Evolutionary conservation across 129 eudicot species (phyloP).

Genomic region (Mikania micrantha): DNA sequence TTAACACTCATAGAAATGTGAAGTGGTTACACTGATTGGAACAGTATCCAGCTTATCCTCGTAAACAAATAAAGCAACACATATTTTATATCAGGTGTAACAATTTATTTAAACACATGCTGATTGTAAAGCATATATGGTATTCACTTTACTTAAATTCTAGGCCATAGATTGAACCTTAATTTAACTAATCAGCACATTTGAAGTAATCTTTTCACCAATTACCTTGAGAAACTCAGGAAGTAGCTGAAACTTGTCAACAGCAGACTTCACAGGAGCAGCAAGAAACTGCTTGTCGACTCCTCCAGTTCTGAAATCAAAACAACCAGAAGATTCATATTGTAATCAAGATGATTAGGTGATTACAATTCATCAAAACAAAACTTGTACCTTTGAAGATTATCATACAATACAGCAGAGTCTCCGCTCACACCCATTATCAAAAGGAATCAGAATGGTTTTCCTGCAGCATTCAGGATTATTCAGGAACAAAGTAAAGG

Average conservation of each 20-base stretch:
- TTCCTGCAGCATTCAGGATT: too few relatives aligned
- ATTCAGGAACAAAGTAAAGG: too few relatives aligned
- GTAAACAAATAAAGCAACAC: not conserved
- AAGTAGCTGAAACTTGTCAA: constrained; percentile 65
- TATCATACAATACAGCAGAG: not conserved
- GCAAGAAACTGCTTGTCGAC: constrained; percentile 55
- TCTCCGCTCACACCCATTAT: constrained; percentile 10
- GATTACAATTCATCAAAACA: not conserved
- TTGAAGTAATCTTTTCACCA: too few relatives aligned
- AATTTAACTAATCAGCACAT: not conserved
- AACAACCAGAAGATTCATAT: not conserved
- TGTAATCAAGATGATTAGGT: not conserved
- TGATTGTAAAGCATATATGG: not conserved
- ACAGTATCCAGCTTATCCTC: not conserved
- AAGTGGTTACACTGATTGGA: not conserved
- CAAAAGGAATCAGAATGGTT: not conserved
- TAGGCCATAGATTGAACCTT: not conserved
- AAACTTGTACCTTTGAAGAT: constrained; percentile 1
- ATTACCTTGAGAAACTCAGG: constrained; percentile 78
- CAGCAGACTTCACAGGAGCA: constrained; percentile 60
- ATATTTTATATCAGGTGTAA: not conserved
- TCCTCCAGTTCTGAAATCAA: constrained; percentile 17
- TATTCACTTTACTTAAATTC: not conserved
- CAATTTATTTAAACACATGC: not conserved
- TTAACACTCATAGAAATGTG: not conserved